Evolutionary conservation across 345 rosid species (phyloP).

Genomic region (Euphorbia pulcherrima): DNA sequence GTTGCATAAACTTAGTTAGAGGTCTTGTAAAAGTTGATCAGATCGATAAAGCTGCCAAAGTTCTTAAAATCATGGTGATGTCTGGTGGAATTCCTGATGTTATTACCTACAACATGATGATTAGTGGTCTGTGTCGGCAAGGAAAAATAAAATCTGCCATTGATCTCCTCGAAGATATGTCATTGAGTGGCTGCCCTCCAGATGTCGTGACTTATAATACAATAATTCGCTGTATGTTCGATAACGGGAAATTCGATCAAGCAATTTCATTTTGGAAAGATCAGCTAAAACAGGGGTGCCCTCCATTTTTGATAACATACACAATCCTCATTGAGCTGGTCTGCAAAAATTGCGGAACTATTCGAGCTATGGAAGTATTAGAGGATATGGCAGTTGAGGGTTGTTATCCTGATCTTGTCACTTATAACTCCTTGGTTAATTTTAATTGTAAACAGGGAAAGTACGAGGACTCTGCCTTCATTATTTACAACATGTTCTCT

Average conservation of each 20-base stretch:
- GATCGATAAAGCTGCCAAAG: conserved; percentile 52
- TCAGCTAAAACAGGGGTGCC: conserved; percentile 63
- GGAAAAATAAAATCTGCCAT: conserved; percentile 52
- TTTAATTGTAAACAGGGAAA: conserved; percentile 56
- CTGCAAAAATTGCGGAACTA: conserved; percentile 63
- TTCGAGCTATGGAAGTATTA: conserved; percentile 64
- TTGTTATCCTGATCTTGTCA: conserved; percentile 69
- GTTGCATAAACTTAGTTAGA: conserved; percentile 65
- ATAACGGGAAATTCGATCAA: conserved; percentile 45
- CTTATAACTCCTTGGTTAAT: conserved; percentile 66
- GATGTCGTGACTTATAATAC: conserved; percentile 78
- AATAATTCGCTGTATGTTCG: conserved; percentile 61
- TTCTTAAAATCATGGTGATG: conserved; percentile 67
- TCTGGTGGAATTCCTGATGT: conserved; percentile 82
- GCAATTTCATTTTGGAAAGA: conserved; percentile 69
- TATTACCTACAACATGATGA: conserved; percentile 73
- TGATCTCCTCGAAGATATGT: conserved; percentile 63
- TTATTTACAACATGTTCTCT: conserved; percentile 45
- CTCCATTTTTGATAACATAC: conserved; percentile 62
- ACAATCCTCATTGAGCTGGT: conserved; percentile 72
- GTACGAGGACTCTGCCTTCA: conserved; percentile 49
- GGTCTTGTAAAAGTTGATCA: conserved; percentile 50
- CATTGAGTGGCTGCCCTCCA: conserved; percentile 70
- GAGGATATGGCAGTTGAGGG: conserved; percentile 76
- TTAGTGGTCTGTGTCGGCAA: conserved; percentile 66